These are phyloP conservation scores for Colletotrichum higginsianum DNA, from an alignment of 2,329 filamentous ascomycete genomes.

Conservation along the genomic window DNA sequence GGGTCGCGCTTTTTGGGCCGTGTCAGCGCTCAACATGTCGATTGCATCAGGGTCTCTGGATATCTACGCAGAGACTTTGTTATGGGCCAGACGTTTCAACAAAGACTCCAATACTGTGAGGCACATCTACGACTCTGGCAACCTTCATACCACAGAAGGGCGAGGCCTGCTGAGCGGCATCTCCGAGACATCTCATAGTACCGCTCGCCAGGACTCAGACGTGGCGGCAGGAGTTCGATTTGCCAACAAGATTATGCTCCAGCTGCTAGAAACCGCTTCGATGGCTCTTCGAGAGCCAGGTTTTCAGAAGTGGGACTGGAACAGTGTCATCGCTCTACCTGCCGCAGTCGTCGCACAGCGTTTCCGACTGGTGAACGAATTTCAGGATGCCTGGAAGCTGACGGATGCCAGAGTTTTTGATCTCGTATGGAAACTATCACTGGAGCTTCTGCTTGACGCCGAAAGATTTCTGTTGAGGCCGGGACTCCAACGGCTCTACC, in stretches of 20 bases:
- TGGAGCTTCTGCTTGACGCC: constrained; percentile 6
- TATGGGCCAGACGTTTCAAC: constrained; percentile 51
- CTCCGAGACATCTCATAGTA: neutral
- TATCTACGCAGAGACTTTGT: constrained; percentile 45
- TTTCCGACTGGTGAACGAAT: neutral
- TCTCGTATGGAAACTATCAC: constrained; percentile 14
- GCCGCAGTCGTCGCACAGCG: constrained; percentile 6
- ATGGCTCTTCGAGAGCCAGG: constrained; percentile 22
- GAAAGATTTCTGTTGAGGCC: constrained; percentile 9
- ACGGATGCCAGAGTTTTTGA: constrained; percentile 2
- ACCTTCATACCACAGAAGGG: neutral
- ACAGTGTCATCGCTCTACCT: constrained; percentile 1
- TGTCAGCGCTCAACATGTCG: constrained; percentile 47
- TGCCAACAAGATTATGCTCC: constrained; percentile 15
- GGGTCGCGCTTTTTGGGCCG: constrained; percentile 47
- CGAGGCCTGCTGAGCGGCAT: constrained; percentile 10
- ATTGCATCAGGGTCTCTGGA: constrained; percentile 47
- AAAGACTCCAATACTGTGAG: constrained; percentile 46
- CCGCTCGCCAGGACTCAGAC: neutral
- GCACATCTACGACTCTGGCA: constrained; percentile 42
- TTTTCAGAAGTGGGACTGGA: constrained; percentile 21
- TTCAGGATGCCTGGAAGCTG: constrained; percentile 3
- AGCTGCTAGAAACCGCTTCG: constrained; percentile 26
- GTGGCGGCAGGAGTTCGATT: neutral
- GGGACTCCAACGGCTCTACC: neutral